phyloP scores from a whole-genome alignment of 2,329 filamentous ascomycete species.

The Chaetomiaceae sp. region DNA sequence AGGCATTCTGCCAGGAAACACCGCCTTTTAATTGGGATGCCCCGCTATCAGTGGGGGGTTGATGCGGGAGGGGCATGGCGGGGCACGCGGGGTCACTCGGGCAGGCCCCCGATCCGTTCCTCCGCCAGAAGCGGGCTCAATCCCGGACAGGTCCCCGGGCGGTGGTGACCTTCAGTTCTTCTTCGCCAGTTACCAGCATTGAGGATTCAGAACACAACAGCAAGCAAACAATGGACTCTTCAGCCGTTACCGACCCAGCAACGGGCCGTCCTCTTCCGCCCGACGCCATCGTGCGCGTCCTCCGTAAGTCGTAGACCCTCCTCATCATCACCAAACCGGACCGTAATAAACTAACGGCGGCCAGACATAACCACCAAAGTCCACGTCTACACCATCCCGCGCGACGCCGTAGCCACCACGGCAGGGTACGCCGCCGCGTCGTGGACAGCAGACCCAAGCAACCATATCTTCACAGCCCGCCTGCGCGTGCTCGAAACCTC shows the following conservation, averaged over 20 bases:
- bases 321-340: not conserved
- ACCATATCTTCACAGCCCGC: slow-evolving; percentile 81
- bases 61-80: slow-evolving; percentile 6
- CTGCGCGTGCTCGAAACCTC: slow-evolving; percentile 71
- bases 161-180: not conserved
- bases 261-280: slow-evolving; percentile 64
- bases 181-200: not conserved
- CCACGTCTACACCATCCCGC: slow-evolving; percentile 85
- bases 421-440: slow-evolving; percentile 72
- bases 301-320: slow-evolving; percentile 42
- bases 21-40: not conserved
- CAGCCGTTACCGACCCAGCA: slow-evolving; percentile 56
- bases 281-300: slow-evolving; percentile 78
- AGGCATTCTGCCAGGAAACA: slow-evolving; percentile 2
- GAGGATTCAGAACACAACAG: not conserved
- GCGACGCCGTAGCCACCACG: slow-evolving; percentile 64
- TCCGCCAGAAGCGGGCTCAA: slow-evolving; percentile 4
- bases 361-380: slow-evolving; percentile 62
- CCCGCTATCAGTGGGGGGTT: not conserved
- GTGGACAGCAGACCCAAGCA: slow-evolving; percentile 69
- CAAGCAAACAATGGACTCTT: slow-evolving; percentile 10
- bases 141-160: not conserved
- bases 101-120: not conserved
- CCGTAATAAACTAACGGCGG: slow-evolving; percentile 51
- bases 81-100: not conserved